These are phyloP conservation scores for Eragrostis nindensis DNA, from an alignment of 176 grass and related monocot genomes.

Conservation along the genomic window DNA sequence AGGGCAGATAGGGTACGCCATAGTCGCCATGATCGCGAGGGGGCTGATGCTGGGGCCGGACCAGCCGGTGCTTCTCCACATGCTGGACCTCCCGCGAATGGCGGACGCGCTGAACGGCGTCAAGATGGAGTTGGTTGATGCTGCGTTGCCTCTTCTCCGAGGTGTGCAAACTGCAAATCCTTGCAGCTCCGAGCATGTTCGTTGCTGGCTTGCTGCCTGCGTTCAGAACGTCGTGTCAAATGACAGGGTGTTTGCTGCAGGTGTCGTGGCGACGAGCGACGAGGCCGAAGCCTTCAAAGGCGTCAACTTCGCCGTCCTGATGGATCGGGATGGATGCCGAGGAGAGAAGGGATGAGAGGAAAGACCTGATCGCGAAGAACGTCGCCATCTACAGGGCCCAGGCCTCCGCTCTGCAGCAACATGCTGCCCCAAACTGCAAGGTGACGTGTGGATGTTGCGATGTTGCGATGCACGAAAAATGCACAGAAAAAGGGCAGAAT, in stretches of 20 bases:
- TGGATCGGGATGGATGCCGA: constrained; percentile 64
- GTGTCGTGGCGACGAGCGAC: constrained; percentile 65
- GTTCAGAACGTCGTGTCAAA: not conserved
- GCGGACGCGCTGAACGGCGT: constrained; percentile 54
- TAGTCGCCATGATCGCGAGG: constrained; percentile 77
- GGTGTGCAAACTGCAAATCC: not conserved
- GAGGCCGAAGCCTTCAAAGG: constrained; percentile 59
- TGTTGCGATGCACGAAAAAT: not conserved
- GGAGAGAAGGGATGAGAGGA: constrained; percentile 77
- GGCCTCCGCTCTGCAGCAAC: constrained; percentile 60
- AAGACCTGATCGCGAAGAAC: constrained; percentile 71
- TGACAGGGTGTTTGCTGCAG: constrained; percentile 35
- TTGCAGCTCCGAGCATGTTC: not conserved
- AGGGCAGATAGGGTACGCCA: constrained; percentile 83
- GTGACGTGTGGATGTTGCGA: constrained; percentile 33
- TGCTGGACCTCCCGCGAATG: constrained; percentile 55
- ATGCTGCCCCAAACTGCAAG: constrained; percentile 80
- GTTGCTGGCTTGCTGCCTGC: not conserved
- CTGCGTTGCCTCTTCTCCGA: constrained; percentile 71
- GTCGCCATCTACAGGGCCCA: constrained; percentile 71
- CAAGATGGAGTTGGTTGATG: constrained; percentile 78
- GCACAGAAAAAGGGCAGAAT: not conserved
- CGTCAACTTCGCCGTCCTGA: constrained; percentile 69
- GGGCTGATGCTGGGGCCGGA: constrained; percentile 70
- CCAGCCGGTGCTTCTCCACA: constrained; percentile 77